Evolutionary conservation across 805 yeast species (phyloP), one percentile per base, ranked within the genome.

Genomic region (Candida taoyuanica): DNA sequence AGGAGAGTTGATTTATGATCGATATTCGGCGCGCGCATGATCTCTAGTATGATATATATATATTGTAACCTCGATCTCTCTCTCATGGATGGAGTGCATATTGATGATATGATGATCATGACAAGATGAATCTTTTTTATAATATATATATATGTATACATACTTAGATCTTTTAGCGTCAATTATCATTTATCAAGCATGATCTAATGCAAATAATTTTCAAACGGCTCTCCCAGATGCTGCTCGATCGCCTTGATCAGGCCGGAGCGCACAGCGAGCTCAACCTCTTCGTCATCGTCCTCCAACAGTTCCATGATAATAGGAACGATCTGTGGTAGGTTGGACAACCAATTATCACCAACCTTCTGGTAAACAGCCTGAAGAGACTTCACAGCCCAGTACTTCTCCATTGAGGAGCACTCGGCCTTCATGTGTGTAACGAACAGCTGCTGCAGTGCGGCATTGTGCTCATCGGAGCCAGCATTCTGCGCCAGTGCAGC

Each of bases 241-340:
- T 77, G 80, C 62, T 93, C 98, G 41, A 93, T 80, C 5, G 85
- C 96, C 53, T 85, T 86, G 7, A 91, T 95, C 45, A 93, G 71
- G 12, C 95, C 95, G 25, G 81, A 74, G 64, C 96, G 81, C 3
- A 88, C 96, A 62, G 88, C 97, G 56, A 76, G 59, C 62, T 93
- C 98, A 21, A 93, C 96, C 34, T 74, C 78, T 60, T 93, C 98
- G 46, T 89, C 94, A 43, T 93, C 98, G 58, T 89, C 98, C 57
- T 93, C 99, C 46, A 93, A 70, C 41, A 93, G 66, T 64, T 93
- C 99, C 7, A 98, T 96, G 60, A 93, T 86, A 43, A 86, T 74
- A 24, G 99, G 99, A 46, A 93, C 95, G 50, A 93, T 73, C 57
- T 89, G 96, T 17, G 98, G 98, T 52, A 93, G 70, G 67, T 85